Evolutionary conservation across 345 rosid genomes (phyloP), one percentile per base, ranked within the genome.

Genomic region (Alliaria petiolata): DNA sequence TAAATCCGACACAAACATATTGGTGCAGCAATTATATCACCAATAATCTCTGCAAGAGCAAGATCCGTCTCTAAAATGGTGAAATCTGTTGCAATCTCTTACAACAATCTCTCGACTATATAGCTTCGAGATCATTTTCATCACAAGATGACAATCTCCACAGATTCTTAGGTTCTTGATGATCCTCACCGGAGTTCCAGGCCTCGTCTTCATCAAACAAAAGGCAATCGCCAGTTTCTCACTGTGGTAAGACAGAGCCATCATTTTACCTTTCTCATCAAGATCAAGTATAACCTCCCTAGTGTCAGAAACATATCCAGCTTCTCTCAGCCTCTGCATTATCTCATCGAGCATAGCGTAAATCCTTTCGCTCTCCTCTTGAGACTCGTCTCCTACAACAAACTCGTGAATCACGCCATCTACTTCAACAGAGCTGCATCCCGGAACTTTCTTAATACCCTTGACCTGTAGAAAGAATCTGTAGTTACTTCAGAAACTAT

Each of bases 361-460:
- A 2, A 77, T 81, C 69, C 47, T 68, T 40, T 15, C 70, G 10
- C 78, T 77, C 26, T 83, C 85, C 14, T 79, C 72, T 34, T 75
- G 73, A 38, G 83, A 75, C 52, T 81, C 67, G 38, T 83, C 85
- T 62, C 86, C 85, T 17, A 56, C 89, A 15, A 81, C 71, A 51
- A 85, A 85, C 74, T 85, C 89, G 31, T 79, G 79, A 25, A 85
- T 72, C 61, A 77, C 72, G 2, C 89, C 81, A 1, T 70, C 82
- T 45, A 80, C 28, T 58, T 84, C 85, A 45, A 80, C 83, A 39
- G 50, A 78, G 74, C 85, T 82, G 55, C 83, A 82, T 25, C 85
- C 85, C 1, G 85, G 88, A 67, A 78, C 77, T 81, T 82, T 82
- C 67, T 79, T 78, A 34, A 79, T 77, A 46, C 76, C 84, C 47